These are phyloP conservation scores for Fusarium sp. DNA, from an alignment of 2,329 filamentous ascomycete genomes.

Conservation along the genomic window DNA sequence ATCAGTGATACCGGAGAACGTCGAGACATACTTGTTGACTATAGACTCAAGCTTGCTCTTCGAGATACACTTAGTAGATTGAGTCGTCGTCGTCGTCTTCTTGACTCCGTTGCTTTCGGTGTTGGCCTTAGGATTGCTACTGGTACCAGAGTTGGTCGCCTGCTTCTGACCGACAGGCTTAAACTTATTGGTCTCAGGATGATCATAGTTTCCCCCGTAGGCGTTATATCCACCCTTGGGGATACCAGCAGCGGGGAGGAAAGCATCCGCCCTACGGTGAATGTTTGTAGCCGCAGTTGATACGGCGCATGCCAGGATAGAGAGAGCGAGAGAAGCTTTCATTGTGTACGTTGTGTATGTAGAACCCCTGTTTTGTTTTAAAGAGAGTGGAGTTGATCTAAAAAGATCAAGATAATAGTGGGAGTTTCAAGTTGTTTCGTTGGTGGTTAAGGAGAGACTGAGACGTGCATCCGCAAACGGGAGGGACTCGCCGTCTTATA, in stretches of 20 bases:
- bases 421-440: conserved; percentile 11
- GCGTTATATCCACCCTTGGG: conserved; percentile 30
- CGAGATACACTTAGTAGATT: conserved; percentile 13
- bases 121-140: not conserved
- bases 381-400: conserved; percentile 22
- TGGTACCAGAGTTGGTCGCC: not conserved
- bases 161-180: conserved; percentile 19
- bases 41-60: conserved; percentile 21
- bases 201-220: conserved; percentile 29
- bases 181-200: conserved; percentile 26
- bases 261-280: conserved; percentile 6
- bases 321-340: conserved; percentile 25
- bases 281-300: conserved; percentile 21
- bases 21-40: conserved; percentile 35
- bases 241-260: conserved; percentile 14
- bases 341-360: conserved; percentile 7
- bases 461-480: not conserved
- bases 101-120: not conserved
- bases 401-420: conserved; percentile 3
- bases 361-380: not conserved
- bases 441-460: conserved; percentile 28
- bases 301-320: conserved; percentile 25
- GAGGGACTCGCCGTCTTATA: conserved; percentile 22
- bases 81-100: not conserved
- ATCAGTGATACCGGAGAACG: conserved; percentile 35